phyloP scores from a whole-genome alignment of 306 rosid genomes.

The Medicago lupulina region DNA sequence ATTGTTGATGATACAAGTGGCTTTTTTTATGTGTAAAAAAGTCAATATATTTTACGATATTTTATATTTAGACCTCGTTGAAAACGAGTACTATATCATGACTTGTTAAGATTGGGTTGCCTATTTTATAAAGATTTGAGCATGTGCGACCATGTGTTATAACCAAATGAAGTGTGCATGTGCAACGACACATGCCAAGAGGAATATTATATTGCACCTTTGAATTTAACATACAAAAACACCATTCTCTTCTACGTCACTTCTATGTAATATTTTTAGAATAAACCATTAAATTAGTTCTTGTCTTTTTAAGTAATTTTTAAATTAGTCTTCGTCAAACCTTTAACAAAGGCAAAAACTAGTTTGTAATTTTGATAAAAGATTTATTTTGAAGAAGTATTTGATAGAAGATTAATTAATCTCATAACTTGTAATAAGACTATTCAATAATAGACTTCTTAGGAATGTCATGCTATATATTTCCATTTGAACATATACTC shows the following conservation, averaged over 20 bases:
- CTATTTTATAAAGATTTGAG: constrained; percentile 19
- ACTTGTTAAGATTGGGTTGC: constrained; percentile 22
- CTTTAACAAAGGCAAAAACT: too few relatives aligned
- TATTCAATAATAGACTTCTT: background rate
- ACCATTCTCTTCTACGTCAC: constrained; percentile 14
- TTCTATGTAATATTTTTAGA: background rate
- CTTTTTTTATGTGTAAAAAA: background rate
- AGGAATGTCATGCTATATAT: background rate
- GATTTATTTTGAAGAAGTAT: background rate
- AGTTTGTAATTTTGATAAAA: too few relatives aligned
- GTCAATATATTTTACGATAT: background rate
- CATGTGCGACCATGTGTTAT: constrained; percentile 46
- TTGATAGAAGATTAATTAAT: background rate
- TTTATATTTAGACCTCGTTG: constrained; percentile 37
- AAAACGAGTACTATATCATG: constrained; percentile 39
- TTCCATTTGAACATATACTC: background rate
- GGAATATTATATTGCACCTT: constrained; percentile 37
- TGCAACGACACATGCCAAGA: constrained; percentile 43
- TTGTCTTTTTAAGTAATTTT: too few relatives aligned
- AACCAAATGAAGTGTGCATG: constrained; percentile 40
- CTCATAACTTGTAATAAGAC: background rate
- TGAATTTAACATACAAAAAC: constrained; percentile 31
- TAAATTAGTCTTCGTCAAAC: too few relatives aligned
- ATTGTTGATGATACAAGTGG: background rate
- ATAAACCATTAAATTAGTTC: too few relatives aligned